Evolutionary conservation across 306 rosid genomes (phyloP).

Genomic region (Rosa rugosa): DNA sequence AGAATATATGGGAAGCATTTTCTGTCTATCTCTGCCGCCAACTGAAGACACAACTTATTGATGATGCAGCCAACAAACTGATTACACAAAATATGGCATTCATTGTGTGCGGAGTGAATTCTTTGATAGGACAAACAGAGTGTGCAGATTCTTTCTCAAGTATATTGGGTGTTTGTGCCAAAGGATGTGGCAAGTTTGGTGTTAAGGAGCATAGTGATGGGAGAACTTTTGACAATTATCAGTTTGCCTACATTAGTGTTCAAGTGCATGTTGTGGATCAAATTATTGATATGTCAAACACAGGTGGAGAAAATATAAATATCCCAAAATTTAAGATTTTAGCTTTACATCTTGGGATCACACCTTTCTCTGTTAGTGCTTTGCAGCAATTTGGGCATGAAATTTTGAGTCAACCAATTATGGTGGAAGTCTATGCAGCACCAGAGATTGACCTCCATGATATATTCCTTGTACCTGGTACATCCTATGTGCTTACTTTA

Average conservation of each 20-base stretch:
- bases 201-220: constrained; percentile 39
- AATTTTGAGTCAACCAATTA: constrained; percentile 65
- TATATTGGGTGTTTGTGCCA: constrained; percentile 58
- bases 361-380: constrained; percentile 74
- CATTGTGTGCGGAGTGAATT: no score
- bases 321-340: constrained; percentile 58
- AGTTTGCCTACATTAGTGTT: constrained; percentile 79
- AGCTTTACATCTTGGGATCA: constrained; percentile 72
- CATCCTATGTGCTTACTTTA: constrained; percentile 74
- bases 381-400: constrained; percentile 62
- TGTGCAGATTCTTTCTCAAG: constrained; percentile 2
- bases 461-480: constrained; percentile 83
- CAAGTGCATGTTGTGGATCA: constrained; percentile 77
- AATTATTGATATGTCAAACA: constrained; percentile 58
- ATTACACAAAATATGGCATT: no score
- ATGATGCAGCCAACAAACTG: no score
- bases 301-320: constrained; percentile 40
- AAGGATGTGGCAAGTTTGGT: constrained; percentile 31
- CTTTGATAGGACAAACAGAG: no score
- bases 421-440: constrained; percentile 84
- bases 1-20: no score
- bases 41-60: no score
- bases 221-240: constrained; percentile 65
- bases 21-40: no score
- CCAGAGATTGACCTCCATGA: constrained; percentile 66